Base-by-base conservation (phyloP, 352 stramenopile genomes). In the Phytophthora tubulina region DNA sequence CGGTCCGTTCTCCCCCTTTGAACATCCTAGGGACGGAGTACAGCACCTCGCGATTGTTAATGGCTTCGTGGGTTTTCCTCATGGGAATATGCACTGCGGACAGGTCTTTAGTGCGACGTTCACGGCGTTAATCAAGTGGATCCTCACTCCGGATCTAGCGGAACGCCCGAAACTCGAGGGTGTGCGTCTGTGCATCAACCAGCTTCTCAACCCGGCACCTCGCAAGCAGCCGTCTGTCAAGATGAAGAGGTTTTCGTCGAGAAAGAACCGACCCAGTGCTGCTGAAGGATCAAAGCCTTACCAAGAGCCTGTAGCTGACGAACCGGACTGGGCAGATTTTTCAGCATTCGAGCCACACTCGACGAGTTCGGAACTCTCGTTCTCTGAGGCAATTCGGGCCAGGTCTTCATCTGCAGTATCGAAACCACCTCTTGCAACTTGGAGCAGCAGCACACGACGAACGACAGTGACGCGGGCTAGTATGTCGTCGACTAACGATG, bases 1-100 rank as follows among this genome's bases (percentile, higher is more conserved):
- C 73, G 94, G 95, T 3, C 85, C 87, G 14, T 90, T 87, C 49
- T 97, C 91, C 50, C 96, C 96, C 0, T 97, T 97, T 73, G 96
- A 99, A 66, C 84, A 79, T 45, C 63, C 73, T 15, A 76, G 51
- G 21, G 70, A 90, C 8, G 84, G 85, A 32, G 80, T 91, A 4
- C 74, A 86, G 42, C 70, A 71, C 13, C 76, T 91, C 15, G 85
- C 83, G 3, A 91, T 92, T 60, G 65, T 81, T 7, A 94, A 94
- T 57, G 89, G 88, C 33, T 81, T 73, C 8, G 70, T 97, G n/a
- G 79, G 81, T 6, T 89, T 91, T 27, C 57, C 67, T 8, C 55
- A 54, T 33, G 56, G 51, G 7, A 76, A 76, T 21, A 72, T 45
- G 30, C 56, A 64, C 46, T 41, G 27, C 13, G 69, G 63, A 32